Evolutionary conservation across 192 early-diverging fungal species (phyloP), one percentile per base, ranked within the genome.

Genomic region (Funneliformis geosporum): DNA sequence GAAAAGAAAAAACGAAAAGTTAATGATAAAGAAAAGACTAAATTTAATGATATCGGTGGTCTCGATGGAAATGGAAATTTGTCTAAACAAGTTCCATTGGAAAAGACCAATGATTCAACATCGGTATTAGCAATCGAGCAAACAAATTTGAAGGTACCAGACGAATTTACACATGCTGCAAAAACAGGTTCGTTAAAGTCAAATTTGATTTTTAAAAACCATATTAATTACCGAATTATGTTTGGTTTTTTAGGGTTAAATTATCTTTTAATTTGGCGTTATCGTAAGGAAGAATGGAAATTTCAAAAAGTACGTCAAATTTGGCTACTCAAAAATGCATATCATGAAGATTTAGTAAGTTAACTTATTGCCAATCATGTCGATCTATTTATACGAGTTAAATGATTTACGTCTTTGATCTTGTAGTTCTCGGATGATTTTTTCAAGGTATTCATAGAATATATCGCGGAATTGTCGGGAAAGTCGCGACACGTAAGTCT

Each of bases 281-380:
- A 60, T 40, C 67, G 75, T 40, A 80, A 64, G 28, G 78, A 61
- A 18, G 75, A 78, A 50, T 85, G 84, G 84, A 85, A 85, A 73
- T 85, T 85, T 64, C 84, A 85, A 71, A 85, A 85, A 78, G 33
- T 81, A 23, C 81, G 81, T 14, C 84, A 85, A 65, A 81, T 85
- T 14, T 85, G 84, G 84, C 43, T 85, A 43, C 59, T 85, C 28
- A 82, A 79, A 62, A 60, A 82, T 47, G 80, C 82, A 70, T 85
- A 85, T 46, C 70, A 77, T 50, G 76, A 82, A 55, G 78, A 74
- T 16, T 28, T 69, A 33, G 67, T 69, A 23, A 16, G 25, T 40
- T 18, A 68, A n/a, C n/a, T n/a, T n/a, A n/a, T 42, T 38, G 18
- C 2, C 27, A 27, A n/a, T n/a, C n/a, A n/a, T n/a, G n/a, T n/a